These are phyloP conservation scores for Cardamine resedifolia DNA, from an alignment of 345 rosid species.

Conservation along the genomic window DNA sequence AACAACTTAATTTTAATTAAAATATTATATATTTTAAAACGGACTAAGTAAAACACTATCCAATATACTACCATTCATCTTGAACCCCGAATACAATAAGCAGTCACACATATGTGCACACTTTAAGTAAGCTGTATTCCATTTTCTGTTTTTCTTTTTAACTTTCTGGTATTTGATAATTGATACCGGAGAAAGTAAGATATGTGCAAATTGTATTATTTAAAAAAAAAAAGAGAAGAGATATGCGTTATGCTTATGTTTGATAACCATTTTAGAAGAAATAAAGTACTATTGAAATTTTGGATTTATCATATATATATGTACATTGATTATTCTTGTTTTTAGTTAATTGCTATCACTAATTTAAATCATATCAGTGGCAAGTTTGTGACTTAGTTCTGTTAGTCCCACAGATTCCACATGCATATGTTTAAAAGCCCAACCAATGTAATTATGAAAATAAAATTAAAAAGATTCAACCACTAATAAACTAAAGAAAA, in stretches of 20 bases:
- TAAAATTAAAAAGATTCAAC: background rate
- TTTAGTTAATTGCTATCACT: constrained; percentile 25
- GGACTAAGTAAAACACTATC: no score
- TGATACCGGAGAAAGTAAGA: constrained; percentile 3
- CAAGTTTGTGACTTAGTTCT: background rate
- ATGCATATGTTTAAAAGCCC: constrained; percentile 22
- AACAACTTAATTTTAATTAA: no score
- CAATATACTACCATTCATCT: background rate
- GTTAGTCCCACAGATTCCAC: constrained; percentile 21
- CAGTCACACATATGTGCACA: background rate
- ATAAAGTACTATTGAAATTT: constrained; percentile 13
- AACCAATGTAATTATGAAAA: background rate
- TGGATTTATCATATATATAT: constrained; percentile 22
- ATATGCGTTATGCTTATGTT: background rate
- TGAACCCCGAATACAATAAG: background rate
- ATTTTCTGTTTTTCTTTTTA: background rate
- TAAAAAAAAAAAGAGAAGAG: background rate
- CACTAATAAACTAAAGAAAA: background rate
- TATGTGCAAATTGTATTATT: constrained; percentile 5
- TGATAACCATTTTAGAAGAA: constrained; percentile 2
- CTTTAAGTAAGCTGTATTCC: background rate
- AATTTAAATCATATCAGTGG: background rate
- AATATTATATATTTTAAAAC: no score
- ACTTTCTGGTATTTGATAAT: background rate
- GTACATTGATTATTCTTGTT: constrained; percentile 1